phyloP scores from a whole-genome alignment of 805 yeast genomes.

The Candida germanica region DNA sequence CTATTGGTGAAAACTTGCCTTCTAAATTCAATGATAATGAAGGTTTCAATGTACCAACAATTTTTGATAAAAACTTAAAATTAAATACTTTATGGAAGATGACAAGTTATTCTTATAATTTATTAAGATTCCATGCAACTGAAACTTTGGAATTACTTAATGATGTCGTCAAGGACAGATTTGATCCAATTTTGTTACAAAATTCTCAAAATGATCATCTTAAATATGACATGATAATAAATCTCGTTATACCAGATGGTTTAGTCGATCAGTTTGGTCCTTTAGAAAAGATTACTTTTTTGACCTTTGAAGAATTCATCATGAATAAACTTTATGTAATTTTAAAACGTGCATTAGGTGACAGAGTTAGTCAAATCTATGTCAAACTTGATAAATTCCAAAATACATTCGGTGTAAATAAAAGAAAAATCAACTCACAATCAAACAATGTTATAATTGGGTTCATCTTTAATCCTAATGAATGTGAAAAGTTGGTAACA shows the following conservation, averaged over 20 bases:
- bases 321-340: constrained; percentile 59
- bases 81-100: constrained; percentile 80
- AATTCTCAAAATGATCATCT: constrained; percentile 51
- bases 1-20: constrained; percentile 41
- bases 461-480: constrained; percentile 62
- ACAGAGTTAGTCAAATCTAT: constrained; percentile 39
- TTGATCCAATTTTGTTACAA: constrained; percentile 70
- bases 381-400: constrained; percentile 25
- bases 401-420: constrained; percentile 39
- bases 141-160: constrained; percentile 66
- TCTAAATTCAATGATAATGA: constrained; percentile 45
- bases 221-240: constrained; percentile 64
- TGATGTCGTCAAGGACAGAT: constrained; percentile 81
- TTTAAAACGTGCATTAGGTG: constrained; percentile 55
- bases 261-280: constrained; percentile 56
- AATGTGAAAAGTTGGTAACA: constrained; percentile 77
- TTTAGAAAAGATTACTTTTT: constrained; percentile 65
- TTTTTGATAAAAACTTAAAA: constrained; percentile 73
- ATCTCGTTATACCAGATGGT: constrained; percentile 46
- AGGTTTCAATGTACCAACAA: constrained; percentile 71
- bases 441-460: constrained; percentile 50
- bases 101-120: constrained; percentile 62
- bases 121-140: constrained; percentile 61
- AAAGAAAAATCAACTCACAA: constrained; percentile 48
- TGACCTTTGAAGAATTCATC: constrained; percentile 65